phyloP scores from a whole-genome alignment of 768 basidiomycete genomes.

The Ephemerocybe angulata region DNA sequence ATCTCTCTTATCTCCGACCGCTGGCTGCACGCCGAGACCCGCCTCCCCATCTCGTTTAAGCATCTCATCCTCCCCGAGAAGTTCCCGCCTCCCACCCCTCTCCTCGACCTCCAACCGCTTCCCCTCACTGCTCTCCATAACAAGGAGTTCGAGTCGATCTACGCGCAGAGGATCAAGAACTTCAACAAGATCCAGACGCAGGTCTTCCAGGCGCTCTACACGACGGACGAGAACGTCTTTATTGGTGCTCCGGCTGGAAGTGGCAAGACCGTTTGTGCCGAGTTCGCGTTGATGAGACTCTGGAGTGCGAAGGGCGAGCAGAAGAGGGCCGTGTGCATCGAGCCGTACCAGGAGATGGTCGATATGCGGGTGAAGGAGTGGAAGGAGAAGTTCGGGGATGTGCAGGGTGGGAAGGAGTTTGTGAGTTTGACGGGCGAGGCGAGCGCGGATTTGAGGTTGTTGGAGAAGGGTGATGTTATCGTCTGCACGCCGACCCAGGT shows the following conservation, averaged over 20 bases:
- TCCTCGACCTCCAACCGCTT: conserved; percentile 88
- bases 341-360: conserved; percentile 98
- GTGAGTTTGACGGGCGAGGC: conserved; percentile 93
- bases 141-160: conserved; percentile 86
- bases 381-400: conserved; percentile 72
- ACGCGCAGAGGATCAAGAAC: conserved; percentile 70
- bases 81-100: conserved; percentile 88
- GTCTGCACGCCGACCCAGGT: conserved; percentile 92
- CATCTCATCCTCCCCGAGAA: conserved; percentile 96
- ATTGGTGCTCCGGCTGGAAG: conserved; percentile 96
- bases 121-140: conserved; percentile 92
- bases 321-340: conserved; percentile 87
- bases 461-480: conserved; percentile 90
- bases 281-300: conserved; percentile 90
- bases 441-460: conserved; percentile 81
- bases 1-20: conserved; percentile 92
- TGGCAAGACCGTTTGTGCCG: conserved; percentile 96
- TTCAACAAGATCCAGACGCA: conserved; percentile 99
- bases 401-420: conserved; percentile 93
- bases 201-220: conserved; percentile 97
- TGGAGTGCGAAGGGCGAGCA: conserved; percentile 82
- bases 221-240: conserved; percentile 94
- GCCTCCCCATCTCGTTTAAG: conserved; percentile 94
- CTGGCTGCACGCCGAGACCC: conserved; percentile 94
- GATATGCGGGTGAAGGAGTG: conserved; percentile 88